Conservation (phyloP, 768 basidiomycete species). For the Lactarius hengduanensis region DNA sequence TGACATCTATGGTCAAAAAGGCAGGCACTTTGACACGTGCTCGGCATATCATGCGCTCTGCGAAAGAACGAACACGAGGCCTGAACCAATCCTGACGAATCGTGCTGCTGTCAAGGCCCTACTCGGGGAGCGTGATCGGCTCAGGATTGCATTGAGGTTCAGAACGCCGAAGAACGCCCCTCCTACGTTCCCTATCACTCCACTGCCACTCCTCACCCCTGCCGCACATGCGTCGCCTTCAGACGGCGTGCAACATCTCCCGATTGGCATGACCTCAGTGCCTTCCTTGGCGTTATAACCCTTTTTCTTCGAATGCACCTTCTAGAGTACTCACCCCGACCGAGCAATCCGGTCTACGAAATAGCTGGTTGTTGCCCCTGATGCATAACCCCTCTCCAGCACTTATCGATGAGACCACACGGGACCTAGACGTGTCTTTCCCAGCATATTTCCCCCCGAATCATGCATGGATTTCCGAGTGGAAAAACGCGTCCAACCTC, state of each 20-base stretch:
- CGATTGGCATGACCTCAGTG: background rate
- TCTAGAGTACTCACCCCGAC: background rate
- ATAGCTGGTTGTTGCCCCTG: background rate
- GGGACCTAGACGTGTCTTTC: background rate
- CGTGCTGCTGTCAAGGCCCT: background rate
- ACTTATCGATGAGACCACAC: background rate
- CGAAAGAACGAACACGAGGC: background rate
- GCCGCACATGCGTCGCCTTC: background rate
- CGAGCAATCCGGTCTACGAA: background rate
- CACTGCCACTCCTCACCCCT: background rate
- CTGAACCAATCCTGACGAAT: background rate
- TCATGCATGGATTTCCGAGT: background rate
- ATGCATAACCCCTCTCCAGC: background rate
- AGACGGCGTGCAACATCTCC: background rate
- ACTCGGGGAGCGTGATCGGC: background rate
- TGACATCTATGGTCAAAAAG: slow-evolving; percentile 3
- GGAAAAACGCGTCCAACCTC: background rate
- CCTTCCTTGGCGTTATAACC: background rate
- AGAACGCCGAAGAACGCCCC: background rate
- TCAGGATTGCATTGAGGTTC: background rate
- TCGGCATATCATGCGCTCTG: background rate
- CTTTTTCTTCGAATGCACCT: background rate
- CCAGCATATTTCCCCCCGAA: background rate
- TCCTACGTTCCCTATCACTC: background rate
- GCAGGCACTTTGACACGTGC: background rate